These are phyloP conservation scores for Erodium maritimum DNA, from an alignment of 345 rosid genomes.

Conservation along the genomic window DNA sequence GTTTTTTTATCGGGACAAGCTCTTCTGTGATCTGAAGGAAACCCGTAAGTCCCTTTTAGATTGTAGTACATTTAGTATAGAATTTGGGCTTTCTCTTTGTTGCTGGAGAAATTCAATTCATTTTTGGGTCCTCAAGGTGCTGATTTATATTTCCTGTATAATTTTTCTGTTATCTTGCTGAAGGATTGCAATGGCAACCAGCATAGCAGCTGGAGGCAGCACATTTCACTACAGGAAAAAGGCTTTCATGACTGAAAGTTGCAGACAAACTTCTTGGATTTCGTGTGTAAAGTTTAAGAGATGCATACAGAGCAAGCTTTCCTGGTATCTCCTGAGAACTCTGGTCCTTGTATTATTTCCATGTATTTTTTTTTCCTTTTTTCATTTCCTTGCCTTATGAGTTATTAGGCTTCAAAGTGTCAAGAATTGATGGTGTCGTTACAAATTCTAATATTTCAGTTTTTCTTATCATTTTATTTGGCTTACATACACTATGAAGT, in stretches of 20 bases:
- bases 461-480: too few relatives aligned
- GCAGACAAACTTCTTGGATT: conserved; percentile 25
- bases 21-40: background rate
- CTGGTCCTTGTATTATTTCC: conserved; percentile 5
- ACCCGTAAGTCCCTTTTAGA: background rate
- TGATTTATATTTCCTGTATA: background rate
- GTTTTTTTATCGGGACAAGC: too few relatives aligned
- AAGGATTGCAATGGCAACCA: conserved; percentile 38
- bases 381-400: background rate
- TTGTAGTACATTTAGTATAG: background rate
- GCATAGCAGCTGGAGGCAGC: conserved; percentile 36
- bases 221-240: conserved; percentile 23
- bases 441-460: background rate
- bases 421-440: background rate
- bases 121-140: background rate
- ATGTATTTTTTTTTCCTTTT: background rate
- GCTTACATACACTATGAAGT: background rate
- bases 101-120: background rate
- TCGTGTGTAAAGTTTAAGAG: conserved; percentile 26
- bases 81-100: background rate
- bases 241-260: conserved; percentile 21
- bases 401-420: background rate
- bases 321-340: conserved; percentile 37
- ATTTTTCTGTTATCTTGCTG: conserved; percentile 10
- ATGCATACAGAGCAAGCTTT: conserved; percentile 35